Evolutionary conservation across 2,329 filamentous ascomycete species (phyloP).

Genomic region (Colletotrichum destructivum): DNA sequence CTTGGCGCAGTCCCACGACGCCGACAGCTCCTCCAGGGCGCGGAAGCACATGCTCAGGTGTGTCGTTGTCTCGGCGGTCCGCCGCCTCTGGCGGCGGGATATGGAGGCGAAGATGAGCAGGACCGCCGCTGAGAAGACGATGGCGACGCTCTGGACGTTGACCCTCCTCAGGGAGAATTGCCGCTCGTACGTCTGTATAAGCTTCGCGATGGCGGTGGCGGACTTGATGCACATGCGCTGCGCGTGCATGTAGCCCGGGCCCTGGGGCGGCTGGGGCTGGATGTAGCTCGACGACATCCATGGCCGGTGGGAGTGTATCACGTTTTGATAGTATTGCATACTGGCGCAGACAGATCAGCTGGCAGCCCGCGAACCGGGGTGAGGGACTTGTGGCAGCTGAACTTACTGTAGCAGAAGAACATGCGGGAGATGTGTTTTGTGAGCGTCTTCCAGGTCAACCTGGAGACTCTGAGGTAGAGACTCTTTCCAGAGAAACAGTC

Average conservation of each 20-base stretch:
- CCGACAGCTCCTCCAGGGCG: slow-evolving; percentile 45
- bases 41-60: slow-evolving; percentile 47
- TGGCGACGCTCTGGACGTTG: slow-evolving; percentile 46
- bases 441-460: slow-evolving; percentile 43
- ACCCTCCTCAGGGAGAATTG: slow-evolving; percentile 43
- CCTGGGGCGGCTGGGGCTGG: slow-evolving; percentile 43
- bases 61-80: slow-evolving; percentile 20
- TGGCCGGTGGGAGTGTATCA: slow-evolving; percentile 47
- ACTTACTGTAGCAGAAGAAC: slow-evolving; percentile 47
- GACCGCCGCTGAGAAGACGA: slow-evolving; percentile 44
- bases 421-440: slow-evolving; percentile 44
- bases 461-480: slow-evolving; percentile 42
- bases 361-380: background rate
- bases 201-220: slow-evolving; percentile 43
- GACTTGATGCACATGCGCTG: slow-evolving; percentile 45
- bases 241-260: slow-evolving; percentile 45
- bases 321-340: slow-evolving; percentile 49
- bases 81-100: slow-evolving; percentile 32
- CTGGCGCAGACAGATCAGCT: slow-evolving; percentile 23
- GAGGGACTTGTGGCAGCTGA: too few relatives aligned
- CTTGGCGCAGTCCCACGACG: slow-evolving; percentile 47
- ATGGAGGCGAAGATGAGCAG: slow-evolving; percentile 44
- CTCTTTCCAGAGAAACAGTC: slow-evolving; percentile 45
- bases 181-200: slow-evolving; percentile 43
- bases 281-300: slow-evolving; percentile 48